Percentiles rank a stretch among this genome's conserved stretches.
Conservation (phyloP, 345 rosid genomes). For the Viola odorata region DNA sequence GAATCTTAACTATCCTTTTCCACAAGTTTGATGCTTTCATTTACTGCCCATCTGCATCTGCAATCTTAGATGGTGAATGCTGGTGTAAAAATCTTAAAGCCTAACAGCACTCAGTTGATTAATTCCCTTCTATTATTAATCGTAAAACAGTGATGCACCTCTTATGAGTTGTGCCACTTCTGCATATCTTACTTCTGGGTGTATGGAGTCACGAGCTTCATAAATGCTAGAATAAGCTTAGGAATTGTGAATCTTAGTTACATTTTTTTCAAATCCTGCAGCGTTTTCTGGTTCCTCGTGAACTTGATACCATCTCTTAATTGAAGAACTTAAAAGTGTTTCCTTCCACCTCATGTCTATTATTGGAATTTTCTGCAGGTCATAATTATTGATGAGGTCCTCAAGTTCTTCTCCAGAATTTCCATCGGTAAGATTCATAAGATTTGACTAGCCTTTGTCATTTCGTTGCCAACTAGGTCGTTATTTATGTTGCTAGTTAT, state of each 20-base stretch:
- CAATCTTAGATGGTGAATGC: no score
- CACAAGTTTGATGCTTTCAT: background rate
- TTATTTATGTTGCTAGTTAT: background rate
- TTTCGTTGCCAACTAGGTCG: background rate
- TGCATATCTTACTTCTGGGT: no score
- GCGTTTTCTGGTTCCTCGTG: no score
- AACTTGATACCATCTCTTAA: background rate
- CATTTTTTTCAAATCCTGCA: no score
- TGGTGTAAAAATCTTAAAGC: no score
- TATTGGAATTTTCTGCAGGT: constrained; percentile 43
- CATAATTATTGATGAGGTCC: constrained; percentile 81
- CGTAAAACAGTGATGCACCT: no score
- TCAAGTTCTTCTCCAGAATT: constrained; percentile 89
- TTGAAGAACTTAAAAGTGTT: background rate
- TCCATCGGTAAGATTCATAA: constrained; percentile 39
- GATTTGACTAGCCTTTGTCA: background rate
- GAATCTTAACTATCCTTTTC: background rate
- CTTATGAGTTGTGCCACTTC: no score
- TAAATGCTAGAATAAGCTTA: no score
- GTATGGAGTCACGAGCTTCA: no score
- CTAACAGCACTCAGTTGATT: no score
- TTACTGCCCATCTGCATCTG: background rate
- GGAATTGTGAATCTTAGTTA: no score
- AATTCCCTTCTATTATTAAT: no score
- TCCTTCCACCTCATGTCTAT: background rate